Percentiles rank a stretch among this genome's conserved stretches.
Conservation (phyloP, 169 alveolate species). For the Babesia bovis region DNA sequence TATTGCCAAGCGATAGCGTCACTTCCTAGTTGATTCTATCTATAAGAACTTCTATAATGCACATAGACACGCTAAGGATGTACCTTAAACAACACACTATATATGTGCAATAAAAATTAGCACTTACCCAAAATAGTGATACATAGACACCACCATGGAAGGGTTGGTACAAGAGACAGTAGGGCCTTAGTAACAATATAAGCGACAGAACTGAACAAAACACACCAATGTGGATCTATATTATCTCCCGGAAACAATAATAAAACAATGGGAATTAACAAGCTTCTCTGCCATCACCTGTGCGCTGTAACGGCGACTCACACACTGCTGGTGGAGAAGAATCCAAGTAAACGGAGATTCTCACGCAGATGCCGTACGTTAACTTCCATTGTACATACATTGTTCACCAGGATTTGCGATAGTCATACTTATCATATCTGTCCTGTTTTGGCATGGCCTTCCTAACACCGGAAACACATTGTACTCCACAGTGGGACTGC, state of each 20-base stretch:
- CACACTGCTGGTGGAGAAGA: conserved; percentile 43
- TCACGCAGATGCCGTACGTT: conserved; percentile 26
- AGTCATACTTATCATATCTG: conserved; percentile 30
- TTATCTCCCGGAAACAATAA: too few species aligned
- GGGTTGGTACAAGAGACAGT: too few species aligned
- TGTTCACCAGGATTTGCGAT: conserved; percentile 33
- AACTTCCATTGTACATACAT: background rate
- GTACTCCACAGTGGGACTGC: conserved; percentile 38
- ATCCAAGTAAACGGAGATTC: background rate
- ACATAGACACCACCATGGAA: background rate
- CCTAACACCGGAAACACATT: conserved; percentile 23
- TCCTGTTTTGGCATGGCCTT: conserved; percentile 25
- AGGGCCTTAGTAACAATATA: too few species aligned
- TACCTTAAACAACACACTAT: background rate
- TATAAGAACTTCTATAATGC: background rate
- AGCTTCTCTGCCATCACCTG: conserved; percentile 46
- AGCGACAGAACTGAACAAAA: too few species aligned
- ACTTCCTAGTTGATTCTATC: background rate
- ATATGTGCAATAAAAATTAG: background rate
- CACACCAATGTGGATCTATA: too few species aligned
- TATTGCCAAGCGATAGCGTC: too few species aligned
- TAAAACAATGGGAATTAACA: conserved; percentile 39
- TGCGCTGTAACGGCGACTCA: conserved; percentile 35
- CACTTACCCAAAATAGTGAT: background rate
- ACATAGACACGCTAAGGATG: background rate